Base-by-base conservation (phyloP, 306 rosid species). In the Inga leiocalycina region DNA sequence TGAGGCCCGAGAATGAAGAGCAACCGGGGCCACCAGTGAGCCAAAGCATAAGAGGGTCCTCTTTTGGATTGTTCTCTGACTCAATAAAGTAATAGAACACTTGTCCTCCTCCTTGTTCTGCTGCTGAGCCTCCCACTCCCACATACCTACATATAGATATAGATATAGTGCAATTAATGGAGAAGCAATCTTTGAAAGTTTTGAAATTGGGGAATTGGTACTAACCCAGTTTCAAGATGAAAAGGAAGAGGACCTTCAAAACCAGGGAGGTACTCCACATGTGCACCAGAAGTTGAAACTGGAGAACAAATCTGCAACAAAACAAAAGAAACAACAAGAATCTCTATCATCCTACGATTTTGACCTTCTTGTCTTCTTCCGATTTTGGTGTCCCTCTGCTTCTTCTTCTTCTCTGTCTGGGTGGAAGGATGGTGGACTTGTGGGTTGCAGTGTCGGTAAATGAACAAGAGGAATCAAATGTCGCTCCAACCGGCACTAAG, bases 41-140 rank as follows among this genome's bases (percentile, higher is more conserved):
- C 73, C 73, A 68, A 35, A 68, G 73, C 73, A 68, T 68, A 17
- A 68, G 73, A 68, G 73, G 73, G 27, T 35, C 27, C 6, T 68
- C 48, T 37, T 35, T 1, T 37, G 49, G 51, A 20, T 69, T 69
- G 49, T 37, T 69, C 49, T 39, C 17, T 19, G 74, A 39, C 22
- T 69, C 30, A 4, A 69, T 41, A 20, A 69, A 69, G 14, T 68
- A 68, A 37, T 68, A 37, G 46, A 68, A 68, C 46, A 68, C 71
- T 32, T 65, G 13, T 19, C 27, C 73, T 37, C 3, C 48, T 3
- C 9, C 48, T 3, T 17, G 46, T 68, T 35, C 59, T 52, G 59
- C 6, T 37, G 41, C 43, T 6, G 43, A 39, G 43, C 6, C 19
- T 14, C 71, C 71, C 43, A 65, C 44, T 15, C 43, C 71, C 71